Conservation (phyloP, 345 rosid species). For the Pelargonium nanum region DNA sequence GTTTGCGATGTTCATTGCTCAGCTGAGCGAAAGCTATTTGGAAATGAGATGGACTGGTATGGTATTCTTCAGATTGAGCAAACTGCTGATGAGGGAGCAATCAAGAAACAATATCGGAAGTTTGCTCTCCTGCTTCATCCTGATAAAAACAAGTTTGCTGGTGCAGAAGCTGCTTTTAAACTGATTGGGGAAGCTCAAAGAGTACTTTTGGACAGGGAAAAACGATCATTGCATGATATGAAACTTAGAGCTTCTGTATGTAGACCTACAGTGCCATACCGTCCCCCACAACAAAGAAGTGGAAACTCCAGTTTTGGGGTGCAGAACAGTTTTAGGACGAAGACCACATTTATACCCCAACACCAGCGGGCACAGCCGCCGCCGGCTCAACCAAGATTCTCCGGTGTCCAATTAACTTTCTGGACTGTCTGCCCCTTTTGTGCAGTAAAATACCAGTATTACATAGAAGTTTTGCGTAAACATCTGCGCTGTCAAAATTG, state of each 20-base stretch:
- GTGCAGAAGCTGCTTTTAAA: slow-evolving; percentile 92
- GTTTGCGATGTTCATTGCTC: slow-evolving; percentile 87
- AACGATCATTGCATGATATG: slow-evolving; percentile 50
- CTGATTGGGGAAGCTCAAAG: slow-evolving; percentile 77
- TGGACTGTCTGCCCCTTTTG: slow-evolving; percentile 75
- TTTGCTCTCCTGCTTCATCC: slow-evolving; percentile 85
- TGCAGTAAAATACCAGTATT: slow-evolving; percentile 33
- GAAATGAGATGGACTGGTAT: slow-evolving; percentile 82
- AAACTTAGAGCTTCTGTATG: slow-evolving; percentile 22
- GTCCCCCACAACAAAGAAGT: slow-evolving; percentile 25
- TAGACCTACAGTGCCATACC: slow-evolving; percentile 25
- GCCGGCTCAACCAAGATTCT: slow-evolving; percentile 27
- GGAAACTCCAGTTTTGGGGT: slow-evolving; percentile 16
- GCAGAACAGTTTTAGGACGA: slow-evolving; percentile 16
- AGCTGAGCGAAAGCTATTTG: slow-evolving; percentile 38
- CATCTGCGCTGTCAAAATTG: slow-evolving; percentile 43
- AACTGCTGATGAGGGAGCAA: slow-evolving; percentile 49
- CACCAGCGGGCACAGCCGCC: slow-evolving; percentile 27
- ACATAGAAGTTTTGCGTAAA: slow-evolving; percentile 23
- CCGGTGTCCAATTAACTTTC: slow-evolving; percentile 31
- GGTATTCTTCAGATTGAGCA: slow-evolving; percentile 62
- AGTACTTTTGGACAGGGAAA: slow-evolving; percentile 54
- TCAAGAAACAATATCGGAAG: slow-evolving; percentile 81
- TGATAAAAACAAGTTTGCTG: slow-evolving; percentile 81
- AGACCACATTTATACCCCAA: slow-evolving; percentile 24